Percentiles rank a stretch among this genome's conserved stretches.
Conservation (phyloP, 805 yeast species). For the Isabelozyma heimii region DNA sequence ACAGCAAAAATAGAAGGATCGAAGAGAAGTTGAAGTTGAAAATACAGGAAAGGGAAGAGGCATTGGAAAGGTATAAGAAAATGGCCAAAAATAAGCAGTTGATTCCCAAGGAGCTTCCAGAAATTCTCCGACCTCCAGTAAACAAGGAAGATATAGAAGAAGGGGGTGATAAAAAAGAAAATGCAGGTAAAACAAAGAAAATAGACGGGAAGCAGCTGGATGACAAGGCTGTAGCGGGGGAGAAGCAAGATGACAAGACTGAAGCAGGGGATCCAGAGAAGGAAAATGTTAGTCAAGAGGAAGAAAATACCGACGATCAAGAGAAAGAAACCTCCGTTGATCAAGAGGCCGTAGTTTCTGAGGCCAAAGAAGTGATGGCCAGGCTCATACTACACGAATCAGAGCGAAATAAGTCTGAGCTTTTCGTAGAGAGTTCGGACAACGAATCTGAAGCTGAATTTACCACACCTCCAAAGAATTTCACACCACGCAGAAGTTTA, state of each 20-base stretch:
- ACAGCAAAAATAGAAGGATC: slow-evolving; percentile 53
- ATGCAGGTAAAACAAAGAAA: background rate
- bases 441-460: background rate
- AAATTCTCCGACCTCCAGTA: background rate
- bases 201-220: background rate
- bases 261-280: slow-evolving; percentile 6
- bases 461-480: too few relatives aligned
- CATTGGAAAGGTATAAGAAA: slow-evolving; percentile 21
- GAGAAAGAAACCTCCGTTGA: slow-evolving; percentile 5
- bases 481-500: background rate
- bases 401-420: background rate
- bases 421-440: background rate
- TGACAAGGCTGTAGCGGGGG: slow-evolving; percentile 1
- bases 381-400: background rate
- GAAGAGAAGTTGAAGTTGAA: slow-evolving; percentile 42
- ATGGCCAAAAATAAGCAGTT: slow-evolving; percentile 8
- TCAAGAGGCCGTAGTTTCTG: background rate
- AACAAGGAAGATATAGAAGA: background rate
- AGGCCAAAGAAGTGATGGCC: slow-evolving; percentile 12
- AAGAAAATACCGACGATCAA: slow-evolving; percentile 5
- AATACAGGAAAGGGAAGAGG: slow-evolving; percentile 17
- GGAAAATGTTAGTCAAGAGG: slow-evolving; percentile 2
- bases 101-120: slow-evolving; percentile 1
- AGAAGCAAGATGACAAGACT: background rate
- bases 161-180: background rate